Evolutionary conservation across 78 protist genomes (phyloP).

Genomic region (Protostelium mycophagum): DNA sequence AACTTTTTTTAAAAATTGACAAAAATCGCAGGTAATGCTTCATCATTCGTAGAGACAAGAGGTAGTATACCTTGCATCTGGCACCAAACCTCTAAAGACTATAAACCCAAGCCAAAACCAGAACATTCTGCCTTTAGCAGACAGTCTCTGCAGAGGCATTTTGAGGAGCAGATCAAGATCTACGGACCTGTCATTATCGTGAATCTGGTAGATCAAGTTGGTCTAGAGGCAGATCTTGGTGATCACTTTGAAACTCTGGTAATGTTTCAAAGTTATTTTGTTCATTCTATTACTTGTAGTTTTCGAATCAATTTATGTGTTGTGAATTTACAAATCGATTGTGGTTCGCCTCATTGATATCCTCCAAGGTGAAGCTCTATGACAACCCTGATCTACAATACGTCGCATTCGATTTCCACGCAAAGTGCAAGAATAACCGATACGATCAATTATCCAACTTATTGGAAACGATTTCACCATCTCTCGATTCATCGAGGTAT

Average conservation of each 20-base stretch:
- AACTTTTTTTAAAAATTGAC: neutral
- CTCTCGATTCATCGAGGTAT: constrained; percentile 3
- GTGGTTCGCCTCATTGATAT: too few relatives aligned
- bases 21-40: neutral
- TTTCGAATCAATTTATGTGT: neutral
- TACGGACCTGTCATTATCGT: constrained; percentile 44
- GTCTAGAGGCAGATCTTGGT: constrained; percentile 46
- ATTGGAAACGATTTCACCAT: constrained; percentile 7
- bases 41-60: constrained; percentile 10
- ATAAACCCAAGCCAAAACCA: neutral
- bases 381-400: constrained; percentile 3
- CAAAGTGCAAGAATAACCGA: constrained; percentile 40
- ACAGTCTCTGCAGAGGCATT: constrained; percentile 30
- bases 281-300: too few relatives aligned
- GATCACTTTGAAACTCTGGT: constrained; percentile 31
- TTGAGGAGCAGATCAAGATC: constrained; percentile 25
- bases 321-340: neutral
- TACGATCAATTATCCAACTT: constrained; percentile 27
- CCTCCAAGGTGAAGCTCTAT: neutral
- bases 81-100: neutral
- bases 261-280: too few relatives aligned
- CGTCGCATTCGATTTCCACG: constrained; percentile 60
- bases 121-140: neutral
- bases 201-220: constrained; percentile 56
- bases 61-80: constrained; percentile 14